phyloP scores from a whole-genome alignment of 2,329 filamentous ascomycete species.

The Botrytis sinoallii region DNA sequence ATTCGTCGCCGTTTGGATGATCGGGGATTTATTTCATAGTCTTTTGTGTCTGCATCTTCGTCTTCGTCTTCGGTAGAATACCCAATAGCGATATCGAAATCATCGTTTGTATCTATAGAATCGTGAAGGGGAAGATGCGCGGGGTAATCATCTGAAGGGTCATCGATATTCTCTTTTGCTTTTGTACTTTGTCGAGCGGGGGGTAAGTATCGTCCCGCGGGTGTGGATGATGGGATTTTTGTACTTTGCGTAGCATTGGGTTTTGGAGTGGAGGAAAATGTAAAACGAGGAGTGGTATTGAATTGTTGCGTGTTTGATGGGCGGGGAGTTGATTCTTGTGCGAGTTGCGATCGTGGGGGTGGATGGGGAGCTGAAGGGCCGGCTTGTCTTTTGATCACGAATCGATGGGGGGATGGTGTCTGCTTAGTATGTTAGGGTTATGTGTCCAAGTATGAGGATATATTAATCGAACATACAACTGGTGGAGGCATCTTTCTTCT shows the following conservation, averaged over 20 bases:
- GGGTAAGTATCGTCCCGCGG: slow-evolving; percentile 32
- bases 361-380: neutral
- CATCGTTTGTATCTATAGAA: slow-evolving; percentile 31
- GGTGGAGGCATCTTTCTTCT: slow-evolving; percentile 35
- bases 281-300: slow-evolving; percentile 38
- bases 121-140: slow-evolving; percentile 27
- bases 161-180: slow-evolving; percentile 30
- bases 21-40: slow-evolving; percentile 27
- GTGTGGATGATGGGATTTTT: slow-evolving; percentile 28
- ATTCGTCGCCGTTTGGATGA: slow-evolving; percentile 34
- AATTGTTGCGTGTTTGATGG: slow-evolving; percentile 34
- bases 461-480: slow-evolving; percentile 29
- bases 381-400: slow-evolving; percentile 36
- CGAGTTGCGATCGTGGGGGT: slow-evolving; percentile 26
- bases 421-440: slow-evolving; percentile 25
- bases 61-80: slow-evolving; percentile 22
- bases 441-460: neutral
- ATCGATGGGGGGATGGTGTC: slow-evolving; percentile 41
- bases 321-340: slow-evolving; percentile 29
- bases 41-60: slow-evolving; percentile 6
- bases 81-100: slow-evolving; percentile 23
- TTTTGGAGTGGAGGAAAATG: slow-evolving; percentile 34
- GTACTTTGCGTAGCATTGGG: slow-evolving; percentile 29
- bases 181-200: slow-evolving; percentile 26
- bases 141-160: slow-evolving; percentile 22